Percentiles rank a stretch among this genome's conserved stretches.
Conservation (phyloP, 2,329 filamentous ascomycete genomes). For the Fusarium longipes region DNA sequence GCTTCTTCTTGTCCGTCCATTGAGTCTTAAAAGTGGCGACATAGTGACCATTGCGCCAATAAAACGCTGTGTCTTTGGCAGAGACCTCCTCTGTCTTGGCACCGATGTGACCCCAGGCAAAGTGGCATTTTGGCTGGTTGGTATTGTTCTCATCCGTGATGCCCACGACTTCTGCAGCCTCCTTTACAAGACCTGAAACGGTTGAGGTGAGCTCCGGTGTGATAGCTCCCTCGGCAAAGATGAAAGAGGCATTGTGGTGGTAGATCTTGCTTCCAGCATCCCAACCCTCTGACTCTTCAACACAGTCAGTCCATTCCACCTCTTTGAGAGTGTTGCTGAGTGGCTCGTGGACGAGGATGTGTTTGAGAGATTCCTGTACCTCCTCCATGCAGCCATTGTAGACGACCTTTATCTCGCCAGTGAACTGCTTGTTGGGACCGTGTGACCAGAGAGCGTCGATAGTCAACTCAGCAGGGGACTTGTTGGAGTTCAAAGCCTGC, state of each 20-base stretch:
- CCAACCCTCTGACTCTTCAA: background rate
- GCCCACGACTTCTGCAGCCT: background rate
- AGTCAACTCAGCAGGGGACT: slow-evolving; percentile 1
- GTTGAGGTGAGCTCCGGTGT: background rate
- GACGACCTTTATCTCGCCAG: background rate
- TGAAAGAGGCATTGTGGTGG: slow-evolving; percentile 12
- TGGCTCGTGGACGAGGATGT: background rate
- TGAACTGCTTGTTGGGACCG: background rate
- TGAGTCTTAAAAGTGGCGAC: background rate
- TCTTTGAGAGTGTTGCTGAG: background rate
- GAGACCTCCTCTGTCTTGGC: background rate
- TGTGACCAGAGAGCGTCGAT: slow-evolving; percentile 7
- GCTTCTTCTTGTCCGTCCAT: background rate
- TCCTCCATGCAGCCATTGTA: background rate
- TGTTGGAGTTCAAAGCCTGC: background rate
- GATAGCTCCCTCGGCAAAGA: slow-evolving; percentile 9
- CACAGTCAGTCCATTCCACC: slow-evolving; percentile 1
- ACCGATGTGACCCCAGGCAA: slow-evolving; percentile 15
- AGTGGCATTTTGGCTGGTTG: slow-evolving; percentile 7
- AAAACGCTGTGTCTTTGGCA: background rate
- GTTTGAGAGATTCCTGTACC: background rate
- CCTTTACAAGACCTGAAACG: background rate
- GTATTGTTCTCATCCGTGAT: background rate
- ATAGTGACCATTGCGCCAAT: background rate
- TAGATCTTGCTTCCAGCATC: background rate